Evolutionary conservation across 768 basidiomycete species (phyloP), one percentile per base, ranked within the genome.

Genomic region (Boletus subcaerulescens): DNA sequence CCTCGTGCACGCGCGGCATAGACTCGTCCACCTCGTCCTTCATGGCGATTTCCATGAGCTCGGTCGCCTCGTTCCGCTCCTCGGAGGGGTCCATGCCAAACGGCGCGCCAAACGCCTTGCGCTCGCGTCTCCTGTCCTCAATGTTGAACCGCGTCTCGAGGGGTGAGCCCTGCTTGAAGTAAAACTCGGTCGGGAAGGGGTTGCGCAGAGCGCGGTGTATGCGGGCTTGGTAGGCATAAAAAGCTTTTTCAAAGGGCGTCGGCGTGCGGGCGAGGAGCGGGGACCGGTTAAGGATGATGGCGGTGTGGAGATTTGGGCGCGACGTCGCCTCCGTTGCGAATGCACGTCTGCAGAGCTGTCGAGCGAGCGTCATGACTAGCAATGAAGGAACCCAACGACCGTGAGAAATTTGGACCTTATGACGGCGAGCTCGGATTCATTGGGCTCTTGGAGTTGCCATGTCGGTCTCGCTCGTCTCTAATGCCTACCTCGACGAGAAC

Each of bases 141-240:
- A 83, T 71, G 45, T 79, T 84, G 72, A 93, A 96, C 38, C 89
- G 81, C 14, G 85, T 83, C 69, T 94, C 88, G 31, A 94, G 80
- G 15, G 91, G 77, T 0, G 93, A 90, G 10, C 94, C 94, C 47
- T 86, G 86, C 73, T 93, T 93, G 80, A 96, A 96, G 75, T 95
- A 98, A 73, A 96, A 93, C 45, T 93, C 86, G 54, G 83, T 77
- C 17, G 94, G 91, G 69, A 93, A 86, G 1, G 94, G 94, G 61
- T 92, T 91, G 68, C 88, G 87, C 45, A 98, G 74, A 3, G 93
- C 87, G 60, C 91, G 87, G 64, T 85, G 82, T 65, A 98, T 82
- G 41, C 91, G 85, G 10, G 82, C 77, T 68, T 93, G 89, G 78
- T 96, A 95, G 50, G 81, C 77, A 71, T 90, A 87, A 72, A 89